These are phyloP conservation scores for Microascus cirrosus DNA, from an alignment of 2,329 filamentous ascomycete genomes.

Conservation along the genomic window DNA sequence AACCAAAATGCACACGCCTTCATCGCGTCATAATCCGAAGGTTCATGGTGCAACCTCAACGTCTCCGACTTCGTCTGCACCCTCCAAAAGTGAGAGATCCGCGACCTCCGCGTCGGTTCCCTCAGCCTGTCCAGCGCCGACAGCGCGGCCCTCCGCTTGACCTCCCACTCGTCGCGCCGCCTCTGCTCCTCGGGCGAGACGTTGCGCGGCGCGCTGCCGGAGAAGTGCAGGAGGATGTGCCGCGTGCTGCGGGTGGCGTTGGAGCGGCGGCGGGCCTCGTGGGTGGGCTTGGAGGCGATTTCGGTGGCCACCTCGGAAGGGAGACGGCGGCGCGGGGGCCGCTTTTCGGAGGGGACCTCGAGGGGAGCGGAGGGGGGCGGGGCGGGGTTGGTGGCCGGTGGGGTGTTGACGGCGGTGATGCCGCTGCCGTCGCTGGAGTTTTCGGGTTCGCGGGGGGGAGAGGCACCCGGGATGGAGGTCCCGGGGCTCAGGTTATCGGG, in stretches of 20 bases:
- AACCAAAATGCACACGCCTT: constrained; percentile 3
- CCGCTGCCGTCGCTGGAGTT: neutral
- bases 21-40: constrained; percentile 1
- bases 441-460: neutral
- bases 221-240: constrained; percentile 4
- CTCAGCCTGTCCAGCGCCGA: neutral
- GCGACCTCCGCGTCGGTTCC: constrained; percentile 1
- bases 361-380: neutral
- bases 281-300: neutral
- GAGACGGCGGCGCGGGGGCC: neutral
- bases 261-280: constrained; percentile 3
- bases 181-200: neutral
- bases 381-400: neutral
- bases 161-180: neutral
- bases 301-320: constrained; percentile 1
- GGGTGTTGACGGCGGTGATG: neutral
- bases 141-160: neutral
- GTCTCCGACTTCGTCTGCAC: constrained; percentile 1
- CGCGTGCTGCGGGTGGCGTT: constrained; percentile 4
- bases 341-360: neutral
- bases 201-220: neutral
- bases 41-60: neutral
- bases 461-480: neutral
- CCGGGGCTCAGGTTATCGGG: neutral
- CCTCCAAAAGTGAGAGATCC: neutral